Percentiles rank a stretch among this genome's conserved stretches.
Evolutionary conservation across 2,329 filamentous ascomycete genomes (phyloP).

Genomic region (Aspergillaceae sp.): DNA sequence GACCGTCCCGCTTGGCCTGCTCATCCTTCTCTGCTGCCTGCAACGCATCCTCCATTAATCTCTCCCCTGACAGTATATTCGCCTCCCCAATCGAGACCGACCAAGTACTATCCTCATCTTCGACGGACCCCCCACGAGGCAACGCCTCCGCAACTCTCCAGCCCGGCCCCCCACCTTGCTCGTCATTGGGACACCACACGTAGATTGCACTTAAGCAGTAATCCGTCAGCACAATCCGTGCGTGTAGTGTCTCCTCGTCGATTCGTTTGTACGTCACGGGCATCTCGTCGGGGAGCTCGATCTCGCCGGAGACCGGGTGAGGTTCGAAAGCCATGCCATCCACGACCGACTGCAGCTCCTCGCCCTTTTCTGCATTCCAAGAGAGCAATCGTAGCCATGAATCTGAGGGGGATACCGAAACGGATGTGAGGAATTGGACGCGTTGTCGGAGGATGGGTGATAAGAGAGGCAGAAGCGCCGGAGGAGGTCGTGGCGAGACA

Average conservation of each 20-base stretch:
- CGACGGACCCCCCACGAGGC: conserved; percentile 41
- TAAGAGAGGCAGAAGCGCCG: conserved; percentile 52
- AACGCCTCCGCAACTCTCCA: conserved; percentile 55
- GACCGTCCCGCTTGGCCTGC: conserved; percentile 1
- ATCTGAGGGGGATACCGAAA: conserved; percentile 34
- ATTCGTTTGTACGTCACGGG: conserved; percentile 49
- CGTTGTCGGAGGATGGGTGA: conserved; percentile 57
- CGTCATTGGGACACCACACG: conserved; percentile 53
- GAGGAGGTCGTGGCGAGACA: conserved; percentile 51
- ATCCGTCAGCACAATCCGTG: conserved; percentile 46
- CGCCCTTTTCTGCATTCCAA: conserved; percentile 48
- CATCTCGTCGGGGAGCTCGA: conserved; percentile 52
- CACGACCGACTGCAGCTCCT: conserved; percentile 46
- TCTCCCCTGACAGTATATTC: conserved; percentile 37
- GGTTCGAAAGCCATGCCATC: conserved; percentile 51
- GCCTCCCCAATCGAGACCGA: conserved; percentile 47
- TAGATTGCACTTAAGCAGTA: conserved; percentile 49
- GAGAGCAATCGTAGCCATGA: conserved; percentile 53
- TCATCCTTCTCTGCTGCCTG: conserved; percentile 19
- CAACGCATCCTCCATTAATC: conserved; percentile 29
- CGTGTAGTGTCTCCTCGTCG: conserved; percentile 54
- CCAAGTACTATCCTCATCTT: conserved; percentile 44
- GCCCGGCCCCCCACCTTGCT: conserved; percentile 43
- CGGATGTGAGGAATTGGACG: conserved; percentile 47
- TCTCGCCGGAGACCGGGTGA: conserved; percentile 57